phyloP scores from a whole-genome alignment of 2,329 filamentous ascomycete genomes.

The Fonsecaea pedrosoi region DNA sequence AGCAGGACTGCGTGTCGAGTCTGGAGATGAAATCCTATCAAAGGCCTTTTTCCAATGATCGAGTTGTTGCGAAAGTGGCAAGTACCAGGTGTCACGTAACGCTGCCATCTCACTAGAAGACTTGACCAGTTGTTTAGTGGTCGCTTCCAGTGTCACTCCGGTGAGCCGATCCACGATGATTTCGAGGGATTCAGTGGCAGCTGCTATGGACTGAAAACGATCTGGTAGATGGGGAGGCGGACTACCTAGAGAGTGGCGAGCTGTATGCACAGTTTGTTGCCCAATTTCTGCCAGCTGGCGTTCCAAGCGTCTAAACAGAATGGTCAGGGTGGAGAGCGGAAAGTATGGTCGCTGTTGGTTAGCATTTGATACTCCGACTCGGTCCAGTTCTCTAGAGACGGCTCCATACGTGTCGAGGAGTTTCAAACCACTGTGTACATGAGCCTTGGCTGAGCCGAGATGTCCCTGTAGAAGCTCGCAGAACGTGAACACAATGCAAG shows the following conservation, averaged over 20 bases:
- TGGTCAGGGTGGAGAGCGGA: not conserved
- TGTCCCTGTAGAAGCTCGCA: constrained; percentile 14
- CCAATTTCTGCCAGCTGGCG: constrained; percentile 9
- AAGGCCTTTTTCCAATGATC: constrained; percentile 8
- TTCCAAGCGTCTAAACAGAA: constrained; percentile 6
- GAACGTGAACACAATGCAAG: constrained; percentile 9
- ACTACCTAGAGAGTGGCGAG: not conserved
- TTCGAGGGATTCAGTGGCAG: constrained; percentile 2
- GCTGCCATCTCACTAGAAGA: constrained; percentile 4
- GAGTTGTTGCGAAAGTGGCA: constrained; percentile 5
- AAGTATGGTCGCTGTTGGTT: not conserved
- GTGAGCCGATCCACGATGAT: constrained; percentile 2
- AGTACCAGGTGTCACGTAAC: constrained; percentile 7
- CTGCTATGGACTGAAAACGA: constrained; percentile 10
- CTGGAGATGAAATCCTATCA: not conserved
- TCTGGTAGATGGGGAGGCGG: not conserved
- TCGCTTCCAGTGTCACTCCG: constrained; percentile 7
- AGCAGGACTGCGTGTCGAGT: not conserved
- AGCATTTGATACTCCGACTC: not conserved
- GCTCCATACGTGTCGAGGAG: not conserved
- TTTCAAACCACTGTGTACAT: constrained; percentile 12
- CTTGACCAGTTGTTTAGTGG: not conserved
- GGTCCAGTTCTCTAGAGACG: not conserved
- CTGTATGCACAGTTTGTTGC: not conserved
- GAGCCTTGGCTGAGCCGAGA: constrained; percentile 11